These are phyloP conservation scores for Posidonia oceanica DNA, from an alignment of 116 monocot genomes.

Conservation along the genomic window DNA sequence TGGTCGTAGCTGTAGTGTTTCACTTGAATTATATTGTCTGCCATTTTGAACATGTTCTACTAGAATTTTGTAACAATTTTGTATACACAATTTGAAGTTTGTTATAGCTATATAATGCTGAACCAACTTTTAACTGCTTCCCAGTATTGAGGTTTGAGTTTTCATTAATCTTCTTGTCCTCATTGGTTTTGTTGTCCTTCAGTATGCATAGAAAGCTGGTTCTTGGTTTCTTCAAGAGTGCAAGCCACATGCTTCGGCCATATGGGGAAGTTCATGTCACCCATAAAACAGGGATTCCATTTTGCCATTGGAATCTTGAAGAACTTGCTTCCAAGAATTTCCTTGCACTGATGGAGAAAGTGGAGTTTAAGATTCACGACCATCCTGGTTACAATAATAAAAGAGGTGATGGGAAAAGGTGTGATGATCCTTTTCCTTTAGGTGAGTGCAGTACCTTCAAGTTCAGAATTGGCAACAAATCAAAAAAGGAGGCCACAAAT, in stretches of 20 bases:
- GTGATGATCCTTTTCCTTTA: conserved; percentile 36
- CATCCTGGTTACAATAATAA: conserved; percentile 46
- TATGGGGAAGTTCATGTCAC: conserved; percentile 43
- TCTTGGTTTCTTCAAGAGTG: conserved; percentile 28
- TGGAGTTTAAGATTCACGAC: conserved; percentile 23
- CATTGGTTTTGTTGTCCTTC: neutral
- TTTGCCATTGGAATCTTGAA: conserved; percentile 31
- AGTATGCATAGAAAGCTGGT: conserved; percentile 13
- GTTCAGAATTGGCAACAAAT: conserved; percentile 14
- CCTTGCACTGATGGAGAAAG: conserved; percentile 12
- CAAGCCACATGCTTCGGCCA: conserved; percentile 35
- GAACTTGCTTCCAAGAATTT: conserved; percentile 27
- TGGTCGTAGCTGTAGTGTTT: too few species aligned
- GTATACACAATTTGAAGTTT: too few species aligned
- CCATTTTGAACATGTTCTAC: too few species aligned
- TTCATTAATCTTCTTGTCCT: too few species aligned
- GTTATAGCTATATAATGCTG: too few species aligned
- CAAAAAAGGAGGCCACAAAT: neutral
- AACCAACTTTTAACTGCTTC: too few species aligned
- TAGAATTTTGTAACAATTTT: too few species aligned
- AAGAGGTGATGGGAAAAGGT: conserved; percentile 33
- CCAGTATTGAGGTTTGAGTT: too few species aligned
- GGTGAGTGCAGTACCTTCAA: conserved; percentile 40
- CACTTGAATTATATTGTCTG: too few species aligned
- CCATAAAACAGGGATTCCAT: conserved; percentile 25